phyloP scores from a whole-genome alignment of 495 filamentous ascomycete species.

The Beverwykella pulmonaria region DNA sequence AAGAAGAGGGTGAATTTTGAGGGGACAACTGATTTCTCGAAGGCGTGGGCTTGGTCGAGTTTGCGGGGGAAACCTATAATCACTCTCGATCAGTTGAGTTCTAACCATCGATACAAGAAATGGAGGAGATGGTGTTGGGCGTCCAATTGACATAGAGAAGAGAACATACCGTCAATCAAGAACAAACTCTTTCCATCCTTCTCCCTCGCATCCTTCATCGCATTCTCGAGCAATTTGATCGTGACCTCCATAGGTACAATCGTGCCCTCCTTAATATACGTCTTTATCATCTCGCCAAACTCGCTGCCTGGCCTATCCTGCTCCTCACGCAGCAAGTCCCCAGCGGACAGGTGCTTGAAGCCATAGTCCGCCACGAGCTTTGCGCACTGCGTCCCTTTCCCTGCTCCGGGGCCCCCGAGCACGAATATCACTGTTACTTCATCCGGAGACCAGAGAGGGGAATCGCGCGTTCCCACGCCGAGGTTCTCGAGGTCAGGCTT shows the following conservation, averaged over 20 bases:
- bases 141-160: too few species aligned
- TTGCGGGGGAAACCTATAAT: constrained; percentile 82
- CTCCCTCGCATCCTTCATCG: constrained; percentile 70
- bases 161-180: constrained; percentile 69
- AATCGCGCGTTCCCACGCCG: constrained; percentile 55
- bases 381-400: constrained; percentile 85
- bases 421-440: constrained; percentile 88
- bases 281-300: constrained; percentile 86
- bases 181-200: constrained; percentile 61
- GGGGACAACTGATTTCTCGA: constrained; percentile 84
- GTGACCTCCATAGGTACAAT: constrained; percentile 99
- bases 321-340: constrained; percentile 91
- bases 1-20: constrained; percentile 85
- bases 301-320: constrained; percentile 81
- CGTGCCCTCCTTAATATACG: constrained; percentile 86
- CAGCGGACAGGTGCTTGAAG: constrained; percentile 90
- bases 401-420: constrained; percentile 76
- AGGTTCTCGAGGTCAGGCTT: too few species aligned
- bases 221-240: constrained; percentile 88
- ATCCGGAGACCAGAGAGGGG: constrained; percentile 76
- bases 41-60: constrained; percentile 92
- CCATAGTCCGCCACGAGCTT: constrained; percentile 86
- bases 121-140: background rate
- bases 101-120: background rate
- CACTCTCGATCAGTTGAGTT: background rate